These are phyloP conservation scores for Fusarium sp. DNA, from an alignment of 2,329 filamentous ascomycete species.

Conservation along the genomic window DNA sequence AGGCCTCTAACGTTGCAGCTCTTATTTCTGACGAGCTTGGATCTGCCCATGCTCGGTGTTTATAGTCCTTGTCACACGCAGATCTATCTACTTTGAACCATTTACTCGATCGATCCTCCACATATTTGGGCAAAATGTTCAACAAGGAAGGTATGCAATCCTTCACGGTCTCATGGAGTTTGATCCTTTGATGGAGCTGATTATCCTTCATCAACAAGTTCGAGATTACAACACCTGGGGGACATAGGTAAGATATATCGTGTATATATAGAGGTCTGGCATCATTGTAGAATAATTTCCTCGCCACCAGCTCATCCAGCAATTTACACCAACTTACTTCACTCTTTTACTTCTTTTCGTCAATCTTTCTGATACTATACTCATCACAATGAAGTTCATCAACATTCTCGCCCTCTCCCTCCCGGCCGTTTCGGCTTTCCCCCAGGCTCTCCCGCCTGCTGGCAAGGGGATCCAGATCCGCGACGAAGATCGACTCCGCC, in stretches of 20 bases:
- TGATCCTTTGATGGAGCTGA: background rate
- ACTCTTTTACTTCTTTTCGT: background rate
- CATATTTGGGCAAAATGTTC: background rate
- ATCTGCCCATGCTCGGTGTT: background rate
- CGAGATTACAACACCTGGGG: background rate
- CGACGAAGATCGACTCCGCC: background rate
- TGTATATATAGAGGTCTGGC: background rate
- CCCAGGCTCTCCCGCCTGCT: background rate
- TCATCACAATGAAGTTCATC: background rate
- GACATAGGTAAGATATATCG: background rate
- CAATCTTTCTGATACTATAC: background rate
- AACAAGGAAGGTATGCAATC: background rate
- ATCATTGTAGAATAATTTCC: background rate
- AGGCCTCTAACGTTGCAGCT: background rate
- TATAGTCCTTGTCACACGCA: background rate
- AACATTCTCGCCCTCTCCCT: background rate
- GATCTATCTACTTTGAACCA: background rate
- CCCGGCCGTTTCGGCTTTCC: background rate
- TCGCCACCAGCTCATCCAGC: background rate
- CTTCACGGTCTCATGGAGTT: background rate
- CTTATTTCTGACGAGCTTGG: background rate
- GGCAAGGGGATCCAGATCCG: background rate
- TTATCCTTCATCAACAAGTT: background rate
- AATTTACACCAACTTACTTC: background rate
- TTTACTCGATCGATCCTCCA: constrained; percentile 1